Base-by-base conservation (phyloP, 2,329 filamentous ascomycete genomes). In the Claviceps maximensis region DNA sequence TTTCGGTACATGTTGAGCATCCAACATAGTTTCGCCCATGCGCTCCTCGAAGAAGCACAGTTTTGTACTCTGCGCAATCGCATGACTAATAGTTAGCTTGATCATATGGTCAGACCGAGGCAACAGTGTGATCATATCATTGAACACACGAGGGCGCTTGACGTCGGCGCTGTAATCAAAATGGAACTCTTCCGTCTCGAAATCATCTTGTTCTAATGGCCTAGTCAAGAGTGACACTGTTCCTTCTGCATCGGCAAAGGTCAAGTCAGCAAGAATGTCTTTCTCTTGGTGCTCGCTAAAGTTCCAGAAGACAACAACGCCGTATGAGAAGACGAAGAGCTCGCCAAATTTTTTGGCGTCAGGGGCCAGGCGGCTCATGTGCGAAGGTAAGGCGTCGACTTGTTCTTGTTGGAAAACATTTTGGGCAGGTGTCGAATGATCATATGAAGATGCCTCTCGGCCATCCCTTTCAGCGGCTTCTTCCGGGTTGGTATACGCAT, bases 291-390 rank as follows among this genome's bases (percentile, higher is more conserved):
- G 80, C 67, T 95, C 90, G 12, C 88, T 91, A 61, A 98, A 96
- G 67, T 98, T 98, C 93, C 93, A 98, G 66, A 98, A 95, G 5
- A 98, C 93, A 0, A 93, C 91, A 0, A 98, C 91, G 21, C 93
- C 93, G 64, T 98, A 98, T 17, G 87, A 91, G 68, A 94, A 97
- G 61, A 98, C 85, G 65, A 95, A 97, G 81, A 97, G 88, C 70
- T 98, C 93, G 44, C 88, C 91, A 64, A 95, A 89, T 53, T 83
- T 78, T 62, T 91, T 83, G 38, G 84, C 80, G 63, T 89, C 82
- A 6, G 86, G 79, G 1, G 79, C 79, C 25, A 88, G 76, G 29
- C 80, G 77, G 65, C 79, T 75, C 57, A 77, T 71, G 25, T 79
- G 70, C 63, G 76, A 74, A 54, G 73, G 54, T 15, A 59, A 61